These are phyloP conservation scores for Ogataea siamensis DNA, from an alignment of 805 yeast species.

Conservation along the genomic window DNA sequence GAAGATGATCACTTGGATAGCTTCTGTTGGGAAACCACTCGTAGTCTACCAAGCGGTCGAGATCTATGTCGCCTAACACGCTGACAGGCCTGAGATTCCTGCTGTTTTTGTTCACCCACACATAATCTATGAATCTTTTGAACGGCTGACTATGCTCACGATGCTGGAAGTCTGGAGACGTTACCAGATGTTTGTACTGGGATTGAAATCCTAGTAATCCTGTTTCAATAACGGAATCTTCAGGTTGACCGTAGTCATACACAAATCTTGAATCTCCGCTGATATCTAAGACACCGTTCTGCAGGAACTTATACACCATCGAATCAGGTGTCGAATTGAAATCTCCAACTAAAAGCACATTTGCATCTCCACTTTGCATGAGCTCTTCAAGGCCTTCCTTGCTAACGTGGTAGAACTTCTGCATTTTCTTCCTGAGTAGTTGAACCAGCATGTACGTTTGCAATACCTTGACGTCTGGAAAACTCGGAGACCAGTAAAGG, in stretches of 20 bases:
- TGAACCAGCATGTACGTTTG: conserved; percentile 48
- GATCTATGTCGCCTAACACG: conserved; percentile 52
- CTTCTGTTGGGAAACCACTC: conserved; percentile 52
- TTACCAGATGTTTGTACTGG: conserved; percentile 29
- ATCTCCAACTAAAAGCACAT: conserved; percentile 53
- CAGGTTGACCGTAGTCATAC: conserved; percentile 21
- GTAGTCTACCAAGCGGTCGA: conserved; percentile 31
- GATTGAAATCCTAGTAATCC: conserved; percentile 26
- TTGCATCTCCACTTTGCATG: conserved; percentile 28
- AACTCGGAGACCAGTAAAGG: conserved; percentile 55
- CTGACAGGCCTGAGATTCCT: conserved; percentile 39
- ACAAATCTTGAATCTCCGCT: conserved; percentile 20
- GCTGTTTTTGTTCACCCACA: conserved; percentile 45
- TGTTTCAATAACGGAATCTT: conserved; percentile 11
- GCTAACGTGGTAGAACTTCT: conserved; percentile 19
- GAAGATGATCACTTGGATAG: conserved; percentile 53
- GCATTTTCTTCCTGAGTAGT: conserved; percentile 29
- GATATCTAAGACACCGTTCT: conserved; percentile 30
- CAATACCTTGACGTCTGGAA: conserved; percentile 51
- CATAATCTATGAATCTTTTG: conserved; percentile 55
- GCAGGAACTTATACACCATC: conserved; percentile 44
- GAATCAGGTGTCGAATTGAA: conserved; percentile 53
- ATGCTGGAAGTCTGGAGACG: conserved; percentile 22
- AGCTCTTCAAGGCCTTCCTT: conserved; percentile 14
- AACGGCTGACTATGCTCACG: conserved; percentile 51